Base-by-base conservation (phyloP, 495 filamentous ascomycete species). In the Penicillium odoratum region DNA sequence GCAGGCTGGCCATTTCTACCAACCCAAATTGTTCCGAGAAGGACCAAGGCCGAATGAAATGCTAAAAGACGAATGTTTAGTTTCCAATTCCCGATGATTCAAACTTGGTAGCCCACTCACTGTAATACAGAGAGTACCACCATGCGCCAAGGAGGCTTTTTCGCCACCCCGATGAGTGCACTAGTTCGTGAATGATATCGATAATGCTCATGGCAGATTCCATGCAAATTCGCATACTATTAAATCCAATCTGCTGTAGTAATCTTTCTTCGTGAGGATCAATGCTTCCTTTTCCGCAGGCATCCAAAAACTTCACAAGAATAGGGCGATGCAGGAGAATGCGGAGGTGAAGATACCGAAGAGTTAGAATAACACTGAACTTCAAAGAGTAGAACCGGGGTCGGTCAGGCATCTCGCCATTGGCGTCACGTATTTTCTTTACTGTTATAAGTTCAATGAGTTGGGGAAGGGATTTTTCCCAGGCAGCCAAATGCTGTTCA, bases 111-210 rank as follows among this genome's bases (percentile, higher is more conserved):
- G 33, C 15, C 36, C 15, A 54, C 59, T 33, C 59, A 75, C 73
- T 72, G 51, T 77, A 78, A 30, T 77, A 75, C 15, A 78, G 45
- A 3, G 75, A 74, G 50, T 69, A 77, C 69, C 69, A 74, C 75
- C 75, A 77, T 26, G 76, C 76, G 0, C 74, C 75, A 4, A 75
- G 48, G 11, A 74, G 53, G 30, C 64, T 58, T 5, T 62, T 49
- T 48, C 63, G 42, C 69, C 62, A 58, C 58, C 58, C 68, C 13
- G 58, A 36, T 36, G 61, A 49, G 7, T 69, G 68, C 11, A 75
- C 56, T 7, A 62, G 56, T 9, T 36, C 33, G 38, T 73, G 63
- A 10, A 78, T 62, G 16, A 73, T 72, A 49, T 66, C 65, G 30
- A 77, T 72, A 1, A 73, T 73, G 43, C 61, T 58, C 44, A 75